Percentiles rank a stretch among this genome's conserved stretches.
Evolutionary conservation across 1,284 basidiomycete genomes (phyloP).

Genomic region (Cutaneotrichosporon sp.): DNA sequence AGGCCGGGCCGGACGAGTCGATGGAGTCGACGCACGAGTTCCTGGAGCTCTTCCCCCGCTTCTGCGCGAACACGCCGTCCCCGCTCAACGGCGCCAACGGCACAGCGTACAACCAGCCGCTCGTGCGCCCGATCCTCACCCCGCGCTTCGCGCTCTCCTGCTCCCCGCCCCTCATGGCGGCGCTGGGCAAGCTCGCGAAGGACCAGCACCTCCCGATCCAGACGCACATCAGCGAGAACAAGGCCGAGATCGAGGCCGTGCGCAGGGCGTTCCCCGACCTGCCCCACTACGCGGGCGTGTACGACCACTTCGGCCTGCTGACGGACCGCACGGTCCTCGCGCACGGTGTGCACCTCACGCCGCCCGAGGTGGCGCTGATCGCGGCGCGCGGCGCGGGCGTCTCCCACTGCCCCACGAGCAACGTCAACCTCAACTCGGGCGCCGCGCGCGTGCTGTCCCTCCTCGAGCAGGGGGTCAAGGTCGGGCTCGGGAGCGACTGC

Average conservation of each 20-base stretch:
- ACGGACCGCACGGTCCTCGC: constrained; percentile 80
- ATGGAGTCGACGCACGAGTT: constrained; percentile 65
- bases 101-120: constrained; percentile 34
- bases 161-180: constrained; percentile 67
- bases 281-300: constrained; percentile 71
- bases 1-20: constrained; percentile 63
- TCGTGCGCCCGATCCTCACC: constrained; percentile 87
- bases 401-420: constrained; percentile 91
- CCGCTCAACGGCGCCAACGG: background rate
- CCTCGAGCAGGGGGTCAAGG: constrained; percentile 55
- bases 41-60: constrained; percentile 65
- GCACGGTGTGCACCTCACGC: constrained; percentile 73
- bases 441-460: constrained; percentile 69
- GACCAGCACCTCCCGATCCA: constrained; percentile 64
- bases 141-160: constrained; percentile 96
- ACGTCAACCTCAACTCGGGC: constrained; percentile 86
- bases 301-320: constrained; percentile 77
- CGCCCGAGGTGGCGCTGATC: constrained; percentile 72
- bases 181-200: constrained; percentile 62
- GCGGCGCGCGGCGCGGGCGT: constrained; percentile 69
- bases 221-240: constrained; percentile 91
- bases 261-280: constrained; percentile 65
- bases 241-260: constrained; percentile 69
- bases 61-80: background rate
- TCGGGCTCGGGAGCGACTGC: constrained; percentile 87